These are phyloP conservation scores for Cicer pinnatifidum DNA, from an alignment of 306 rosid species.

Conservation along the genomic window DNA sequence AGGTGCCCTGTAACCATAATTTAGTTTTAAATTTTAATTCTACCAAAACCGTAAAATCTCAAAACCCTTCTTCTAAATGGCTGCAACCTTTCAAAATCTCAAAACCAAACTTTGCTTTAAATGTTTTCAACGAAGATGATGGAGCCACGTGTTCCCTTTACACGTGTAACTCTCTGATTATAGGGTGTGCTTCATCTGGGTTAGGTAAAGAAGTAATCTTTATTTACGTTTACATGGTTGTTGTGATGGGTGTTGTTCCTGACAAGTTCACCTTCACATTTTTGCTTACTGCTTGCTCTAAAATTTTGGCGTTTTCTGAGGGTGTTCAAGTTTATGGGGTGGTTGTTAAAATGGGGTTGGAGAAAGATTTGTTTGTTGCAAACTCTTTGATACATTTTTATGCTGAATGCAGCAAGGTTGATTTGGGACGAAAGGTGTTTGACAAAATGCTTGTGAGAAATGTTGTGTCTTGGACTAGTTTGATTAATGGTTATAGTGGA, in stretches of 20 bases:
- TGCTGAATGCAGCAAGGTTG: slow-evolving; percentile 59
- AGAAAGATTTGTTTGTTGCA: slow-evolving; percentile 58
- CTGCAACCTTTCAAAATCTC: too few relatives aligned
- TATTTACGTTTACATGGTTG: slow-evolving; percentile 55
- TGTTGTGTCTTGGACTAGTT: slow-evolving; percentile 86
- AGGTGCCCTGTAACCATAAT: too few relatives aligned
- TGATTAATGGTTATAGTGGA: slow-evolving; percentile 78
- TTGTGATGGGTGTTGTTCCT: slow-evolving; percentile 57
- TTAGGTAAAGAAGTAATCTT: slow-evolving; percentile 57
- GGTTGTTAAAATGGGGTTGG: slow-evolving; percentile 66
- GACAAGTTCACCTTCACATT: slow-evolving; percentile 75
- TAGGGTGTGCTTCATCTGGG: slow-evolving; percentile 70
- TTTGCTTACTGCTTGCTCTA: slow-evolving; percentile 64
- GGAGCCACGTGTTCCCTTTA: slow-evolving; percentile 45
- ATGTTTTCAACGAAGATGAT: slow-evolving; percentile 45
- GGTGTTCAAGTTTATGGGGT: slow-evolving; percentile 74
- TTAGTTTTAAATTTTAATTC: too few relatives aligned
- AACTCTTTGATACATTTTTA: slow-evolving; percentile 77
- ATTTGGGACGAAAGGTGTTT: slow-evolving; percentile 63
- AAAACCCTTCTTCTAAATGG: too few relatives aligned
- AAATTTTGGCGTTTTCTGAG: slow-evolving; percentile 55
- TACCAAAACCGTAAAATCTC: too few relatives aligned
- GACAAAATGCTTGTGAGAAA: slow-evolving; percentile 74
- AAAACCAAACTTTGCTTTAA: slow-evolving; percentile 42
- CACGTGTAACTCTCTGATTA: slow-evolving; percentile 61